Percentiles rank a stretch among this genome's conserved stretches.
These are phyloP conservation scores for Fonsecaea nubica DNA, from an alignment of 2,329 filamentous ascomycete genomes.

Conservation along the genomic window DNA sequence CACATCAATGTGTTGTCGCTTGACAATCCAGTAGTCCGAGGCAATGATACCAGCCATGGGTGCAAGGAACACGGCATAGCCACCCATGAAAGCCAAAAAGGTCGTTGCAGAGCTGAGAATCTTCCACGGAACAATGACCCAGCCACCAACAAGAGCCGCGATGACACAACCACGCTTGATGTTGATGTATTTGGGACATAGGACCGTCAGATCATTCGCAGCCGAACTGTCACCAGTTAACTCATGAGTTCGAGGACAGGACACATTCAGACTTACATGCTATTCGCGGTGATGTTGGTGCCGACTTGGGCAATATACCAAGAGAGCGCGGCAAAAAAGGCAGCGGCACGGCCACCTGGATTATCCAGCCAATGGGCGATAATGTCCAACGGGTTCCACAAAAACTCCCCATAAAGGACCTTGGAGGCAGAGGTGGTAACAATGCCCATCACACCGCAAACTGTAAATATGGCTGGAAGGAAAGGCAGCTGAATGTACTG, in stretches of 20 bases:
- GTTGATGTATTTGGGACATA: slow-evolving; percentile 62
- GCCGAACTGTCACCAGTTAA: slow-evolving; percentile 11
- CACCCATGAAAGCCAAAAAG: slow-evolving; percentile 50
- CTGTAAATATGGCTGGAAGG: slow-evolving; percentile 57
- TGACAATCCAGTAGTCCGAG: slow-evolving; percentile 41
- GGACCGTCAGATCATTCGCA: slow-evolving; percentile 58
- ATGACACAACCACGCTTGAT: slow-evolving; percentile 53
- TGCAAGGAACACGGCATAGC: slow-evolving; percentile 43
- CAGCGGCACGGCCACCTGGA: slow-evolving; percentile 46
- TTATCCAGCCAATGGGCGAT: slow-evolving; percentile 46
- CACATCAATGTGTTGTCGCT: slow-evolving; percentile 33
- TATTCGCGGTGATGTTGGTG: slow-evolving; percentile 61
- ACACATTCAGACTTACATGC: slow-evolving; percentile 42
- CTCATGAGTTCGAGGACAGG: neutral
- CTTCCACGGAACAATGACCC: slow-evolving; percentile 56
- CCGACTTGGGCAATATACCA: slow-evolving; percentile 64
- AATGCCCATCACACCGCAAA: slow-evolving; percentile 62
- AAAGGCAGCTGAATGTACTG: slow-evolving; percentile 53
- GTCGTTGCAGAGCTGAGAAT: slow-evolving; percentile 51
- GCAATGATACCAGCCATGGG: slow-evolving; percentile 41
- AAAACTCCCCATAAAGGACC: slow-evolving; percentile 43
- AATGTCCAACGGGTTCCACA: slow-evolving; percentile 54
- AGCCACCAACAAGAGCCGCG: slow-evolving; percentile 51
- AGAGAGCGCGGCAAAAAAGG: slow-evolving; percentile 59
- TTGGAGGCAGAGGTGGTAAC: slow-evolving; percentile 60